Conservation (phyloP, 2,329 filamentous ascomycete genomes). For the Decorospora gaudefroyi region DNA sequence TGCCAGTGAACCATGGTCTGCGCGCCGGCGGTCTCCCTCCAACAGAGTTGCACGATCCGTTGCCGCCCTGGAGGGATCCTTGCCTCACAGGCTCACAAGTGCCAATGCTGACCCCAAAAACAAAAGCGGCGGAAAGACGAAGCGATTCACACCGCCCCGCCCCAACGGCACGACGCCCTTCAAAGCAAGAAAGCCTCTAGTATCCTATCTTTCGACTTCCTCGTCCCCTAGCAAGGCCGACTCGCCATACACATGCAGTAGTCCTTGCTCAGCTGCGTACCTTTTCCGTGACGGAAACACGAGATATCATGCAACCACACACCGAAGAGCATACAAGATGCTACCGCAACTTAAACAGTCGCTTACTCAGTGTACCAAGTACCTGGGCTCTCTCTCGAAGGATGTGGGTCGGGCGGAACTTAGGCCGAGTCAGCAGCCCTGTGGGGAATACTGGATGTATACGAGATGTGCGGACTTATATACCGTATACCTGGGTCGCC, state of each 20-base stretch:
- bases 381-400: conserved; percentile 3
- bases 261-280: conserved; percentile 8
- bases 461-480: no score
- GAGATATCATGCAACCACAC: conserved; percentile 3
- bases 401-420: not conserved
- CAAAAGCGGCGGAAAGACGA: not conserved
- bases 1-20: conserved; percentile 11
- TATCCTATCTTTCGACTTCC: not conserved
- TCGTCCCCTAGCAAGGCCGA: not conserved
- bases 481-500: conserved; percentile 1
- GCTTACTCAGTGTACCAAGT: conserved; percentile 8
- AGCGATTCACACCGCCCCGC: conserved; percentile 20
- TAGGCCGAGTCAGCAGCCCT: conserved; percentile 18
- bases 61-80: no score
- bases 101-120: conserved; percentile 12
- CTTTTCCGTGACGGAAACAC: conserved; percentile 6
- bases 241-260: no score
- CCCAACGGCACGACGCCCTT: conserved; percentile 6
- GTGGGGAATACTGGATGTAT: conserved; percentile 18
- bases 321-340: conserved; percentile 5
- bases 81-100: conserved; percentile 11
- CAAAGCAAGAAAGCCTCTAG: conserved; percentile 1
- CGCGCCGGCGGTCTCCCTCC: no score
- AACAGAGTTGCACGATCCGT: no score
- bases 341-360: conserved; percentile 8